Base-by-base conservation (phyloP, 331 rosid species). In the Dryas integrifolia region DNA sequence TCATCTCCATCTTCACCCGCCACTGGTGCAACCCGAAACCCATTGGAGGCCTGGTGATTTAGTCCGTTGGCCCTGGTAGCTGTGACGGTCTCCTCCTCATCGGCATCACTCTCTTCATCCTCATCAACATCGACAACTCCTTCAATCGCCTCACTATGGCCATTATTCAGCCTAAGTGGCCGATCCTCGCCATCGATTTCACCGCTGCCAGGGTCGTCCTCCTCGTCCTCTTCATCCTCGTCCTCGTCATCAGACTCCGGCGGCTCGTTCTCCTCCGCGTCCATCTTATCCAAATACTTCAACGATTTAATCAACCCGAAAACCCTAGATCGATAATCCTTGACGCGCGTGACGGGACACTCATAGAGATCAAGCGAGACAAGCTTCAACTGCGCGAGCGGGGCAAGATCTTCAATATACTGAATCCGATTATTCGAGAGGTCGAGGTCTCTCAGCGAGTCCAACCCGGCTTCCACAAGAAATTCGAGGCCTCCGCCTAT, bases 301-400 rank as follows among this genome's bases (percentile, higher is more conserved):
- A 92, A 77, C 75, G 95, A 89, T 70, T 82, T 92, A 10, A 92
- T 92, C 91, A 92, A 79, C 35, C 91, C 95, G 41, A 92, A 92
- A 85, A 92, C 98, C 92, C 95, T 92, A 82, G 98, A 92, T 88
- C 98, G 98, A 74, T 92, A 92, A 70, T 92, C 98, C 87, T 89
- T 92, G 14, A 85, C 85, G 1, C 92, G 69, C 16, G 98, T 92
- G 48, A 92, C 98, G 15, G 98, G 95, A n/a, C 98, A 92, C 90
- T 92, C 92, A 6, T 89, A 89, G 61, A 92, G 98, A 92, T 92
- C 98, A 73, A 92, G 83, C 30, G 98, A 92, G 43, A 88, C 90
- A 4, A 92, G 89, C 92, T 81, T 88, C 58, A 92, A 80, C 85
- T 89, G 87, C 10, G 98, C 98, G 0, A 92, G 89, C 35, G 98